Evolutionary conservation across 2,329 filamentous ascomycete species (phyloP).

Genomic region (Thelonectria discophora): DNA sequence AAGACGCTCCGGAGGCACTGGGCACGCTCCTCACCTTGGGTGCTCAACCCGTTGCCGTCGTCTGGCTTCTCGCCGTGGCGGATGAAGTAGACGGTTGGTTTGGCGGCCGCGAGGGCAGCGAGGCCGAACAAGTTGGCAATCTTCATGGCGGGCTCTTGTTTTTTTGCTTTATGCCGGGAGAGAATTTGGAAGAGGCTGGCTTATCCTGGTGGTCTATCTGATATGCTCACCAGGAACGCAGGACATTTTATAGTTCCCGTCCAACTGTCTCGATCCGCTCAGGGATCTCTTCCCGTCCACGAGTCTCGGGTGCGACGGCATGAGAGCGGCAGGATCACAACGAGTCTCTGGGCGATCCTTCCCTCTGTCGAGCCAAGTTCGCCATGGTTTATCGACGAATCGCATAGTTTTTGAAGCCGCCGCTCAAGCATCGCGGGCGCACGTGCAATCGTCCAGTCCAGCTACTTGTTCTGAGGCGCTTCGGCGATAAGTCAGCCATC

Average conservation of each 20-base stretch:
- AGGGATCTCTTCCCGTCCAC: background rate
- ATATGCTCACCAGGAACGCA: background rate
- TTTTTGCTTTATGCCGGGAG: too few species aligned
- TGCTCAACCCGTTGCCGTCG: slow-evolving; percentile 59
- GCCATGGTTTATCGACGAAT: background rate
- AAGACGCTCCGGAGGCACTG: slow-evolving; percentile 69
- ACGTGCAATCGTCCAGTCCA: background rate
- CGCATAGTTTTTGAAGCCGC: background rate
- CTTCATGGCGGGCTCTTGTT: slow-evolving; percentile 30
- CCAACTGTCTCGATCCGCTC: too few species aligned
- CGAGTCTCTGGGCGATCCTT: background rate
- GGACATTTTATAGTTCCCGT: background rate
- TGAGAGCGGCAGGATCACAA: background rate
- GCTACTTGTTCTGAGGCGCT: background rate
- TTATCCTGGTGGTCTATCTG: background rate
- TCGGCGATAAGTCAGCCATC: background rate
- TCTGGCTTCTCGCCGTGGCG: slow-evolving; percentile 71
- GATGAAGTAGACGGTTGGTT: slow-evolving; percentile 68
- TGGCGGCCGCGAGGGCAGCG: slow-evolving; percentile 32
- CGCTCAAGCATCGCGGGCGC: background rate
- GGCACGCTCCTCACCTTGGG: slow-evolving; percentile 62
- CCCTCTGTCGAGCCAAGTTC: background rate
- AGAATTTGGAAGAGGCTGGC: too few species aligned
- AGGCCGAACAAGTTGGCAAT: slow-evolving; percentile 28
- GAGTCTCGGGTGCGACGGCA: slow-evolving; percentile 3